phyloP scores from a whole-genome alignment of 2,329 filamentous ascomycete species.

The Sarocladiaceae sp. region DNA sequence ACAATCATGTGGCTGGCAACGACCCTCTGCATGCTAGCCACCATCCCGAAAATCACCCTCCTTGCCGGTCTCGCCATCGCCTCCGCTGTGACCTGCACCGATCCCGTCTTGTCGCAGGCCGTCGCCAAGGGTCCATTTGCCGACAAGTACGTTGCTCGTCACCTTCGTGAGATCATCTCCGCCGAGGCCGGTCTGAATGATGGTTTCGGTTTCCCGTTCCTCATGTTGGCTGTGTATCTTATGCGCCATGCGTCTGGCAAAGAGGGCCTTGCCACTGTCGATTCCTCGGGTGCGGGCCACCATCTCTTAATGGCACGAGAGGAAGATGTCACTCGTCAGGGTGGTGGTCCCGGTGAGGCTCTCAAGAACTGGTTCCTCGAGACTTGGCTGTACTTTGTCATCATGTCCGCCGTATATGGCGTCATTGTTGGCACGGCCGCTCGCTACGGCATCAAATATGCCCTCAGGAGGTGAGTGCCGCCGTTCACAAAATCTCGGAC shows the following conservation, averaged over 20 bases:
- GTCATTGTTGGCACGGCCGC: constrained; percentile 43
- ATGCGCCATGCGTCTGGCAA: constrained; percentile 45
- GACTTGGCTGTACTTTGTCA: constrained; percentile 55
- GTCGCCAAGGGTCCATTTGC: constrained; percentile 54
- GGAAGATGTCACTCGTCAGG: constrained; percentile 43
- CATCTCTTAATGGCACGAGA: constrained; percentile 17
- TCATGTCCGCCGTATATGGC: constrained; percentile 50
- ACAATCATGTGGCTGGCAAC: constrained; percentile 59
- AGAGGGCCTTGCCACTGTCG: neutral
- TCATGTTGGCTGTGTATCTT: constrained; percentile 54
- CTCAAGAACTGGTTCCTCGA: constrained; percentile 56
- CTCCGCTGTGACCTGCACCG: constrained; percentile 58
- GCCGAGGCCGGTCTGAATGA: constrained; percentile 60
- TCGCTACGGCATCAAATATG: constrained; percentile 42
- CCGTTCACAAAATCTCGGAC: neutral
- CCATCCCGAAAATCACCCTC: constrained; percentile 50
- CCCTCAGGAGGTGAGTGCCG: constrained; percentile 26
- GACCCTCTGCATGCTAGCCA: constrained; percentile 49
- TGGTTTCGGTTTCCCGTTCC: constrained; percentile 57
- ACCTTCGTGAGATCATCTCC: constrained; percentile 57
- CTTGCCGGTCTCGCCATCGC: constrained; percentile 53
- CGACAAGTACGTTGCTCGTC: constrained; percentile 55
- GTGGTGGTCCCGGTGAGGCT: constrained; percentile 46
- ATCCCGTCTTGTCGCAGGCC: constrained; percentile 58
- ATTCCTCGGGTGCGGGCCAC: neutral